phyloP scores from a whole-genome alignment of 1,139 yeast species.

The Kodamaea anthophila region DNA sequence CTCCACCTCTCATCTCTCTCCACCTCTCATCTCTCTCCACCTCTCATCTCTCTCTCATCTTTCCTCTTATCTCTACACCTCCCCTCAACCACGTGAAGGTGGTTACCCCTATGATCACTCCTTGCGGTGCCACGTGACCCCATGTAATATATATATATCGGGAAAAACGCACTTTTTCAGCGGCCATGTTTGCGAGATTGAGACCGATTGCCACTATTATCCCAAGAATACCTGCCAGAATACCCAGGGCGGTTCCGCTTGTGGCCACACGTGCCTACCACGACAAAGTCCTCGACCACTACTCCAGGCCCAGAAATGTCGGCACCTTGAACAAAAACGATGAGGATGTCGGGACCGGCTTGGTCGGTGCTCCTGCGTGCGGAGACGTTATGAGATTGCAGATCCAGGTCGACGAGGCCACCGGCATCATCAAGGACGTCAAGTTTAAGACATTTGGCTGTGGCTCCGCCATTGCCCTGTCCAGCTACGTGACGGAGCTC shows the following conservation, averaged over 20 bases:
- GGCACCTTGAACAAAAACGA: constrained; percentile 82
- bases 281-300: constrained; percentile 81
- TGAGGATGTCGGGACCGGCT: constrained; percentile 87
- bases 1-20: background rate
- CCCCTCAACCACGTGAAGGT: background rate
- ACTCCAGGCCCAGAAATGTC: constrained; percentile 93
- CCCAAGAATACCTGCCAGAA: too few species aligned
- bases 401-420: constrained; percentile 82
- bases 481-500: constrained; percentile 89
- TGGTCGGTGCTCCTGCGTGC: constrained; percentile 98
- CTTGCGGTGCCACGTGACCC: constrained; percentile 3
- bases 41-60: background rate
- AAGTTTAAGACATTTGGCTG: constrained; percentile 98
- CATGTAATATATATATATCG: too few species aligned
- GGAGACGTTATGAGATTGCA: constrained; percentile 98
- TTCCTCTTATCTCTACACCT: constrained; percentile 1
- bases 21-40: background rate
- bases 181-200: too few species aligned
- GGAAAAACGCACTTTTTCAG: too few species aligned
- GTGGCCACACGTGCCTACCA: constrained; percentile 43
- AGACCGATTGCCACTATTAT: too few species aligned
- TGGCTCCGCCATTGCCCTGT: constrained; percentile 95
- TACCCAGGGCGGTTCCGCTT: too few species aligned
- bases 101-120: too few species aligned
- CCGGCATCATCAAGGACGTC: constrained; percentile 90